phyloP scores from a whole-genome alignment of 352 stramenopile genomes.

The Phytopythium helicoides region DNA sequence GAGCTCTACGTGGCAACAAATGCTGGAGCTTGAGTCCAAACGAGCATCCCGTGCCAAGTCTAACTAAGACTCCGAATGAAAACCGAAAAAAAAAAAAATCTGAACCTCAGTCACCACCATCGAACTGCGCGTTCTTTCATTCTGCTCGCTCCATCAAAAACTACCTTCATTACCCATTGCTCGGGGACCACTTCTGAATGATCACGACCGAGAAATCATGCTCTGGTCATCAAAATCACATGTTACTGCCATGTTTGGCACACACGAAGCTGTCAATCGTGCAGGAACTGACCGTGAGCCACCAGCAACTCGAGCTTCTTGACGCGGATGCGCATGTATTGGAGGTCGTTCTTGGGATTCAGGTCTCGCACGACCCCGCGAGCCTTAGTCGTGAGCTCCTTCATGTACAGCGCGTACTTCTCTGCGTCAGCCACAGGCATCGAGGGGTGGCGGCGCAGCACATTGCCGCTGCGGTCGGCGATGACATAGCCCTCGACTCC shows the following conservation, averaged over 20 bases:
- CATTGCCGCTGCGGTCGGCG: constrained; percentile 87
- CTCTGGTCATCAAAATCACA: constrained; percentile 36
- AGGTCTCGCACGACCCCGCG: constrained; percentile 92
- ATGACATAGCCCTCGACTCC: constrained; percentile 95
- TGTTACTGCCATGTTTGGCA: not conserved
- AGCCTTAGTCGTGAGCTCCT: constrained; percentile 88
- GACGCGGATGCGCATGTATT: constrained; percentile 92
- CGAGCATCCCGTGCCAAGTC: constrained; percentile 21
- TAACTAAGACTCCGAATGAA: not conserved
- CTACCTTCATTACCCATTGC: constrained; percentile 13
- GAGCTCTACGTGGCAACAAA: constrained; percentile 46
- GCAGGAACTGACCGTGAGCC: constrained; percentile 68
- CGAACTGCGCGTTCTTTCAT: constrained; percentile 6
- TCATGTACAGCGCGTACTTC: constrained; percentile 91
- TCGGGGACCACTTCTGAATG: constrained; percentile 91
- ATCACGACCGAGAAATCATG: constrained; percentile 93
- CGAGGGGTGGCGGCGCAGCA: constrained; percentile 87
- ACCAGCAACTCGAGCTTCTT: constrained; percentile 93
- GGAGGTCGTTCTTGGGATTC: constrained; percentile 94
- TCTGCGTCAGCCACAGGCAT: constrained; percentile 92
- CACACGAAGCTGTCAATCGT: not conserved
- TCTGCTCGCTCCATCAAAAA: not conserved
- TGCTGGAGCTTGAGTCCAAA: constrained; percentile 53
- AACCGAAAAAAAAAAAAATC: not conserved
- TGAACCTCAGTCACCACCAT: not conserved